These are phyloP conservation scores for Cyberlindnera mrakii DNA, from an alignment of 805 yeast genomes.

Conservation along the genomic window DNA sequence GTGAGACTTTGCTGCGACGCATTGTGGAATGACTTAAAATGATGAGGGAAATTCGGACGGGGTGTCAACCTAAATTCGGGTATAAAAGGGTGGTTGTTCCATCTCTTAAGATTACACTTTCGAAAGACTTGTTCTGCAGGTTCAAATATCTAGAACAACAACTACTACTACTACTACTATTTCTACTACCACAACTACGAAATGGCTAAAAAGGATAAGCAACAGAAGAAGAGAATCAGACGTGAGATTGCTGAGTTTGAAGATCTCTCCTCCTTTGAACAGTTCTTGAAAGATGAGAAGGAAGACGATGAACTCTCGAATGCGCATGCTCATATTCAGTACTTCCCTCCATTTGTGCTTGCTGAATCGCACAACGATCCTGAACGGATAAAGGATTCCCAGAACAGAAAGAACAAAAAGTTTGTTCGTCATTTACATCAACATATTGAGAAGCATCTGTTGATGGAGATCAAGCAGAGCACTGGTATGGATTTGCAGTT, in stretches of 20 bases:
- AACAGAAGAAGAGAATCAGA: constrained; percentile 17
- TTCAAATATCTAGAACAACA: no score
- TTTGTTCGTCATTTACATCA: constrained; percentile 71
- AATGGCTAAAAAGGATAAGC: constrained; percentile 18
- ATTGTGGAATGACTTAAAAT: no score
- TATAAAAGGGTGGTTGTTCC: no score
- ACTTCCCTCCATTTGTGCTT: constrained; percentile 70
- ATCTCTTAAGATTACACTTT: no score
- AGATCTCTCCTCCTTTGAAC: constrained; percentile 54
- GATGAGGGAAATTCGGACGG: no score
- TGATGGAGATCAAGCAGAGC: constrained; percentile 57
- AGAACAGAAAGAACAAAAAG: constrained; percentile 65
- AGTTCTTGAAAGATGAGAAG: constrained; percentile 61
- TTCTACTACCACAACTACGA: constrained; percentile 1
- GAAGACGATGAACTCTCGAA: constrained; percentile 73
- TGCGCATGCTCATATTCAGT: constrained; percentile 58
- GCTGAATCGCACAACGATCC: constrained; percentile 62
- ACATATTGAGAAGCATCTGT: constrained; percentile 64
- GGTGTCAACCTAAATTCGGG: no score
- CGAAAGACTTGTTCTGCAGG: no score
- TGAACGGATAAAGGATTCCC: constrained; percentile 66
- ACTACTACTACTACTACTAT: no score
- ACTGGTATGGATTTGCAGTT: constrained; percentile 51
- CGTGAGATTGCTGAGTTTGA: constrained; percentile 42
- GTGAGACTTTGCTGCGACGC: no score